These are phyloP conservation scores for Helianthus annuus DNA, from an alignment of 129 eudicot species.

Conservation along the genomic window DNA sequence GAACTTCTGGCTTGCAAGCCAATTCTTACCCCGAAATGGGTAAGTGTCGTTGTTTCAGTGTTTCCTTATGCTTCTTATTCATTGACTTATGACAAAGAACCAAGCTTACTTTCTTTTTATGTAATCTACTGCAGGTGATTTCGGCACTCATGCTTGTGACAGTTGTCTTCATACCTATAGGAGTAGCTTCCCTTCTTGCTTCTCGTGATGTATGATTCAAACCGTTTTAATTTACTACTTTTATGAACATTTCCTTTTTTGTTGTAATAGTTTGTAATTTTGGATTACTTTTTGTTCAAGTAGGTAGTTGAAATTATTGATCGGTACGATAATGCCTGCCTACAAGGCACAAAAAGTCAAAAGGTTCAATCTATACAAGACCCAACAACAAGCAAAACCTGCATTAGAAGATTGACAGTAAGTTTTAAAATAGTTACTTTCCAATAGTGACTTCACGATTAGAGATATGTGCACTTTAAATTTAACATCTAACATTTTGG, in stretches of 20 bases:
- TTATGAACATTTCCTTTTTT: neutral
- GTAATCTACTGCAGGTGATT: conserved; percentile 64
- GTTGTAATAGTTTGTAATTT: conserved; percentile 15
- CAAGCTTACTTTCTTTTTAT: neutral
- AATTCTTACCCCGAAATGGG: conserved; percentile 96
- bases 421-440: conserved; percentile 27
- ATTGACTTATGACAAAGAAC: conserved; percentile 4
- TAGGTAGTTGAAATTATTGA: conserved; percentile 93
- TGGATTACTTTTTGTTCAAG: conserved; percentile 23
- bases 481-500: neutral
- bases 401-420: conserved; percentile 60
- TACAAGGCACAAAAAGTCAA: conserved; percentile 40
- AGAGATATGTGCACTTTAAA: neutral
- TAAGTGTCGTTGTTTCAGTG: conserved; percentile 25
- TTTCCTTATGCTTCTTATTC: neutral
- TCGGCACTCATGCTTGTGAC: conserved; percentile 88
- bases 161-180: conserved; percentile 85
- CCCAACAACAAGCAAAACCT: conserved; percentile 40
- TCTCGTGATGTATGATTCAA: too few relatives aligned
- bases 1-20: conserved; percentile 99
- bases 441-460: neutral
- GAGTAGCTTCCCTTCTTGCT: conserved; percentile 74
- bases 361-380: conserved; percentile 62
- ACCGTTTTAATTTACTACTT: conserved; percentile 14
- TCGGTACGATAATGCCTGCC: conserved; percentile 69